Conservation (phyloP, 805 yeast species). For the Isabelozyma gotoi region DNA sequence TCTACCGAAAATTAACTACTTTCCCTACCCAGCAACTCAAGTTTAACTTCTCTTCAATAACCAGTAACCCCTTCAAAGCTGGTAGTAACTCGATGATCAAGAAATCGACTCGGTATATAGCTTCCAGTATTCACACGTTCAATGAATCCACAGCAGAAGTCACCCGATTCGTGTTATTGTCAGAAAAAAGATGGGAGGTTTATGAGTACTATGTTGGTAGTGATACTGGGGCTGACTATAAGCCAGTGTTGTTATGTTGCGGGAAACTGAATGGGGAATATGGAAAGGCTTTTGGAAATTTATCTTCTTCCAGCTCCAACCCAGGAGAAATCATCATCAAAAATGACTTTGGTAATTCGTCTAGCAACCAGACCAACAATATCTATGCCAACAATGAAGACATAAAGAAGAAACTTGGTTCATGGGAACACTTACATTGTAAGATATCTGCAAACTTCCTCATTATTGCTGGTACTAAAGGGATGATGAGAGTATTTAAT, state of each 20-base stretch:
- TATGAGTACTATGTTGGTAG: too few species aligned
- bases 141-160: conserved; percentile 48
- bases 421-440: conserved; percentile 64
- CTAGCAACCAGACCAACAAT: conserved; percentile 4
- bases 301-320: conserved; percentile 23
- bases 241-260: conserved; percentile 61
- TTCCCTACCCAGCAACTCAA: conserved; percentile 56
- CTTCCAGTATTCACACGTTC: conserved; percentile 30
- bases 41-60: conserved; percentile 19
- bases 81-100: conserved; percentile 18
- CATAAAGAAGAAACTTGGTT: conserved; percentile 32
- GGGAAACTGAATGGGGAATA: conserved; percentile 71
- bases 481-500: conserved; percentile 67
- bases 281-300: conserved; percentile 48
- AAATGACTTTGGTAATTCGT: conserved; percentile 25
- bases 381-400: conserved; percentile 17
- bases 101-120: conserved; percentile 24
- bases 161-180: conserved; percentile 61
- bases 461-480: conserved; percentile 71
- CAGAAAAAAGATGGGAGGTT: conserved; percentile 73
- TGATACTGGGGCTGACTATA: conserved; percentile 13
- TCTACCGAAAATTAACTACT: conserved; percentile 59
- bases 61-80: conserved; percentile 18
- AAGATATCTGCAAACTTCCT: conserved; percentile 57
- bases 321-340: conserved; percentile 24